Evolutionary conservation across 495 filamentous ascomycete genomes (phyloP).

Genomic region (Lepidopterella palustris): DNA sequence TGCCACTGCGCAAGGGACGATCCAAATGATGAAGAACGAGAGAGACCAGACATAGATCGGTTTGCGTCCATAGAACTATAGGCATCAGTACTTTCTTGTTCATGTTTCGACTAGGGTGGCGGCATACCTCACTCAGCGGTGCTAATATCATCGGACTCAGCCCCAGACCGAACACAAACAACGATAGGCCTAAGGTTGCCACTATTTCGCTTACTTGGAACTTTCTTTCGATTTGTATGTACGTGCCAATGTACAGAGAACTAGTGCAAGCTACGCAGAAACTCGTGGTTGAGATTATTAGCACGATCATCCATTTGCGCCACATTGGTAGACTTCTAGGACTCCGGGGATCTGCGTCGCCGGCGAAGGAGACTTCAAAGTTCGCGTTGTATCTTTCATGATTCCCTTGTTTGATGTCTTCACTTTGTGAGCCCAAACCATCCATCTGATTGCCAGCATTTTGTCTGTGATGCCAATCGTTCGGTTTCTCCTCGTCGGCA

Average conservation of each 20-base stretch:
- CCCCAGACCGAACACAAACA: constrained; percentile 8
- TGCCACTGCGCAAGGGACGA: constrained; percentile 83
- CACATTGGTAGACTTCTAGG: not conserved
- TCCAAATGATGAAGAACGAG: constrained; percentile 69
- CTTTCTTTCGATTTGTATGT: not conserved
- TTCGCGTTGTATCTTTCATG: too few relatives aligned
- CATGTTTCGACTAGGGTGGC: not conserved
- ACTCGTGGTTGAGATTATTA: not conserved
- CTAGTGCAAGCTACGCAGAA: not conserved
- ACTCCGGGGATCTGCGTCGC: not conserved
- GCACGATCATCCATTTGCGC: constrained; percentile 1
- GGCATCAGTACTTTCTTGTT: not conserved
- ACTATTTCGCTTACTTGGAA: constrained; percentile 4
- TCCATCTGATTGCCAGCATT: too few relatives aligned
- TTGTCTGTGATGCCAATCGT: too few relatives aligned
- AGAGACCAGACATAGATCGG: constrained; percentile 78
- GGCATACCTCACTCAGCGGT: constrained; percentile 5
- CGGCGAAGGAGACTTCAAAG: not conserved
- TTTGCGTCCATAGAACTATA: constrained; percentile 79
- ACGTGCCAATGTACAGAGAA: not conserved
- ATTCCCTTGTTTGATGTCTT: too few relatives aligned
- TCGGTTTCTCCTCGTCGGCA: too few relatives aligned
- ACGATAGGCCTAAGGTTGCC: constrained; percentile 5
- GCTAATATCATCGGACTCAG: constrained; percentile 16
- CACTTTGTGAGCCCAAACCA: too few relatives aligned